Conservation (phyloP, 345 rosid genomes). For the Chamaenerion angustifolium region DNA sequence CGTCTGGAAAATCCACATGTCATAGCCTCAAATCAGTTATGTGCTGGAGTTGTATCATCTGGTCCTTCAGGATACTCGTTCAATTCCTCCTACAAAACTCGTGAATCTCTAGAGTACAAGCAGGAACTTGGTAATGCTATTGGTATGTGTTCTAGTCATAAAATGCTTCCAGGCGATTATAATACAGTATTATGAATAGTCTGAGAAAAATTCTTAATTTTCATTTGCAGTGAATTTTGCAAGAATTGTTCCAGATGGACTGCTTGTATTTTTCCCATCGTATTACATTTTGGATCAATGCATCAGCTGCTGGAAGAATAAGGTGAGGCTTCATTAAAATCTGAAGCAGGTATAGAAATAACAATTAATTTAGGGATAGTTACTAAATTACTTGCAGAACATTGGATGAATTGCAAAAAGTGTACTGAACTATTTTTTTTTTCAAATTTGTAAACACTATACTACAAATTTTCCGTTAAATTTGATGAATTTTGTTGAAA, state of each 20-base stretch:
- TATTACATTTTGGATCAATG: slow-evolving; percentile 84
- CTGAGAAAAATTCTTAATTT: slow-evolving; percentile 9
- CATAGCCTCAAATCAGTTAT: slow-evolving; percentile 74
- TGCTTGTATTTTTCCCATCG: slow-evolving; percentile 89
- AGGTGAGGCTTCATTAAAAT: slow-evolving; percentile 27
- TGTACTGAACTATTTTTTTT: no score
- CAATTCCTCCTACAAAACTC: slow-evolving; percentile 70
- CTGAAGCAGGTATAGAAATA: no score
- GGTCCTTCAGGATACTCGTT: slow-evolving; percentile 76
- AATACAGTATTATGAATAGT: background rate
- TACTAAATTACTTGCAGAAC: no score
- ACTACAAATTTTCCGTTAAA: no score
- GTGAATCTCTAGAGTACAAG: slow-evolving; percentile 77
- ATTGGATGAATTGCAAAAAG: no score
- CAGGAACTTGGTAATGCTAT: slow-evolving; percentile 96
- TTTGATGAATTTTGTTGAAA: no score
- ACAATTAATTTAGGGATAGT: no score
- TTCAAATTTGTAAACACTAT: no score
- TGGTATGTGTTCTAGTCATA: slow-evolving; percentile 34
- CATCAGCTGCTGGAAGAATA: slow-evolving; percentile 74
- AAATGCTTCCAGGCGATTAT: background rate
- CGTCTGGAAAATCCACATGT: slow-evolving; percentile 97
- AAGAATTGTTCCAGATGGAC: slow-evolving; percentile 87
- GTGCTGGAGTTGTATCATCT: slow-evolving; percentile 83
- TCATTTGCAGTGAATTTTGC: slow-evolving; percentile 65